phyloP scores from a whole-genome alignment of 2,329 filamentous ascomycete species.

The Fusarium sp. region DNA sequence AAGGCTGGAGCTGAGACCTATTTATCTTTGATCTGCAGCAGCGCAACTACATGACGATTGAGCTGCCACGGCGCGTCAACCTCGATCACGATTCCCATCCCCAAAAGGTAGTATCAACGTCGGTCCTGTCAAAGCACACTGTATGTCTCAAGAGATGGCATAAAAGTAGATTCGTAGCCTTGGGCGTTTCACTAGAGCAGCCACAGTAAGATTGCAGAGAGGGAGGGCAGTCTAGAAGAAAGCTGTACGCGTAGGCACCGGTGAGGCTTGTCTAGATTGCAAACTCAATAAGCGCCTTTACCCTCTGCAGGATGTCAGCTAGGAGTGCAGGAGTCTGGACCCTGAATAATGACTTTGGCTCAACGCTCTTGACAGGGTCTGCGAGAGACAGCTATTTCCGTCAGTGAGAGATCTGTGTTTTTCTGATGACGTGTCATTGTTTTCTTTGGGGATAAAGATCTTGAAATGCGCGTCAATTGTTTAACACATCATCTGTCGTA shows the following conservation, averaged over 20 bases:
- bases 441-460: not conserved
- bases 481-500: constrained; percentile 8
- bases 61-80: not conserved
- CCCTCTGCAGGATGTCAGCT: not conserved
- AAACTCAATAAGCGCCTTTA: constrained; percentile 1
- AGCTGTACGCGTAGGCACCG: not conserved
- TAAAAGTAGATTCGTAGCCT: not conserved
- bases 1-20: not conserved
- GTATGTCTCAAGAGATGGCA: not conserved
- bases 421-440: not conserved
- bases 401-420: not conserved
- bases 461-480: not conserved
- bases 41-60: not conserved
- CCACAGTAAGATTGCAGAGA: not conserved
- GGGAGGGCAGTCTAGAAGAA: constrained; percentile 28
- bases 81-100: not conserved
- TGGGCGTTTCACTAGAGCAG: not conserved
- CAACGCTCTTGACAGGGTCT: not conserved
- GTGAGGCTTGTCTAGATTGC: constrained; percentile 19
- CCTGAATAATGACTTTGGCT: not conserved
- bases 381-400: not conserved
- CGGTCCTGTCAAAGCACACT: not conserved
- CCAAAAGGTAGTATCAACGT: not conserved
- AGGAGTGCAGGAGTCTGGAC: constrained; percentile 14
- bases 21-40: not conserved